Percentiles rank a stretch among this genome's conserved stretches.
Conservation (phyloP, 352 stramenopile species). For the Pilasporangium apinafurcum region DNA sequence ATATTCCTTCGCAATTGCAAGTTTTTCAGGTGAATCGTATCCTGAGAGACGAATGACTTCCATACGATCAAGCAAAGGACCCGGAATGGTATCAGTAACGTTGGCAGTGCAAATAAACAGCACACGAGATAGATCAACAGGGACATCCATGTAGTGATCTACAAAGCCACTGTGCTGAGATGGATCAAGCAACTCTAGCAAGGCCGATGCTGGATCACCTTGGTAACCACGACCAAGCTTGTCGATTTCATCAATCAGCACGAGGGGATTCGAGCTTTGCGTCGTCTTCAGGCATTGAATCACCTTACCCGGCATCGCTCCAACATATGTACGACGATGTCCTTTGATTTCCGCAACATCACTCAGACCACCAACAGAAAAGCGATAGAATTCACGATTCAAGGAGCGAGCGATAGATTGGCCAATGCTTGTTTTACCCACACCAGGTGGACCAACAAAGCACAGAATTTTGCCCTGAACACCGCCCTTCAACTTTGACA, state of each 20-base stretch:
- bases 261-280: slow-evolving; percentile 95
- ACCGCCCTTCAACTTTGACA: slow-evolving; percentile 94
- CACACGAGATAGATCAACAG: slow-evolving; percentile 95
- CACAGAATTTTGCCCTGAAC: slow-evolving; percentile 98
- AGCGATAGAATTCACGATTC: slow-evolving; percentile 97
- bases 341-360: slow-evolving; percentile 99
- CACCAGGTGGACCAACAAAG: slow-evolving; percentile 92
- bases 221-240: slow-evolving; percentile 84
- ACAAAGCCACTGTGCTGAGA: slow-evolving; percentile 96
- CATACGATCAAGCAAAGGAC: slow-evolving; percentile 98
- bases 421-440: slow-evolving; percentile 94
- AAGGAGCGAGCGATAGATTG: slow-evolving; percentile 95
- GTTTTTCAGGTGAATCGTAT: slow-evolving; percentile 95
- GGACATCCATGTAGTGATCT: slow-evolving; percentile 98
- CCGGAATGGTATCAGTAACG: slow-evolving; percentile 95
- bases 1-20: slow-evolving; percentile 98
- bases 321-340: slow-evolving; percentile 97
- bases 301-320: slow-evolving; percentile 98
- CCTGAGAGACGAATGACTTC: slow-evolving; percentile 97
- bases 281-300: slow-evolving; percentile 99
- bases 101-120: slow-evolving; percentile 98
- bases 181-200: slow-evolving; percentile 97
- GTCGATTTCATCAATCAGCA: slow-evolving; percentile 97
- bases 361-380: slow-evolving; percentile 95
- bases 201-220: slow-evolving; percentile 93